Conservation (phyloP, 2,329 filamentous ascomycete species). For the Epichloe uncinata region DNA sequence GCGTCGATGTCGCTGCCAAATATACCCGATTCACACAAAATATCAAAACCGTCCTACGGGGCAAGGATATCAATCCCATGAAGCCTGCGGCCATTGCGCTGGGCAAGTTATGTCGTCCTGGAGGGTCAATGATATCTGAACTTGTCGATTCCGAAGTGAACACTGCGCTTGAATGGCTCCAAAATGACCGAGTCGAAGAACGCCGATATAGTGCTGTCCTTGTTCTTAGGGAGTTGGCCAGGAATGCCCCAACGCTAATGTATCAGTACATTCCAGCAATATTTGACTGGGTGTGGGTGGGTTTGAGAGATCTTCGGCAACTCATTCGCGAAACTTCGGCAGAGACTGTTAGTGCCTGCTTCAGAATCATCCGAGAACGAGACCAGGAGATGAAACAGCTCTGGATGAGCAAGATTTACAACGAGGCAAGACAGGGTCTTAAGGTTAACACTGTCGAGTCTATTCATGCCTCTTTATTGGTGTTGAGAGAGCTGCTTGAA, state of each 20-base stretch:
- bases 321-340: slow-evolving; percentile 86
- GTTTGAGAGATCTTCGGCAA: slow-evolving; percentile 76
- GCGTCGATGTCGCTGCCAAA: slow-evolving; percentile 83
- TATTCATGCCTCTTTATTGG: slow-evolving; percentile 86
- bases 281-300: slow-evolving; percentile 93
- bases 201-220: slow-evolving; percentile 87
- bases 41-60: slow-evolving; percentile 73
- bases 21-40: slow-evolving; percentile 90
- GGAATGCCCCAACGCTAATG: slow-evolving; percentile 87
- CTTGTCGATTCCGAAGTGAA: slow-evolving; percentile 95
- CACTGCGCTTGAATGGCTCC: slow-evolving; percentile 90
- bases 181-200: slow-evolving; percentile 88
- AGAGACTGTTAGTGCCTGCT: slow-evolving; percentile 87
- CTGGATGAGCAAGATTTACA: slow-evolving; percentile 86
- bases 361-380: slow-evolving; percentile 87
- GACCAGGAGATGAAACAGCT: slow-evolving; percentile 76
- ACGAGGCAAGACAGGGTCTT: slow-evolving; percentile 69
- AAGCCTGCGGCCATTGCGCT: slow-evolving; percentile 78
- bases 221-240: slow-evolving; percentile 77
- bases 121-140: slow-evolving; percentile 87
- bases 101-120: slow-evolving; percentile 80
- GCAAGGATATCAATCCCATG: slow-evolving; percentile 85
- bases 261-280: slow-evolving; percentile 93
- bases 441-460: slow-evolving; percentile 71
- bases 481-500: slow-evolving; percentile 81